Evolutionary conservation across 768 basidiomycete genomes (phyloP), one percentile per base, ranked within the genome.

Genomic region (Leucogyrophana mollusca): DNA sequence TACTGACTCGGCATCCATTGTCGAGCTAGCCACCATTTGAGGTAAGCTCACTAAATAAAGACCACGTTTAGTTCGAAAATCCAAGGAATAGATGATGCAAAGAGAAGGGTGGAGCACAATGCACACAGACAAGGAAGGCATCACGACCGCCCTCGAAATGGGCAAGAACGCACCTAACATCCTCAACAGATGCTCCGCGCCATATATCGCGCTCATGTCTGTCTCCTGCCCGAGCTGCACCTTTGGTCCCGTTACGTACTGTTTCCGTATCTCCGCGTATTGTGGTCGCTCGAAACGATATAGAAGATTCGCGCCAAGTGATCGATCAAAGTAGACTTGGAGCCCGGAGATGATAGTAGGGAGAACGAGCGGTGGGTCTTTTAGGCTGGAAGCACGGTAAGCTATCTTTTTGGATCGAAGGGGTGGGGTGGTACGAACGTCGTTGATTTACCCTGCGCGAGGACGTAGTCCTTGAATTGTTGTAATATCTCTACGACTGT

Each of bases 261-360:
- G 66, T 57, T 85, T 83, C 35, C 88, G 79, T 18, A 90, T 77
- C 39, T 86, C 82, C 4, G 86, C 84, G 52, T 95, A 97, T 64
- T 98, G 94, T 5, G 83, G 82, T n/a, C 95, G 80, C 65, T 99
- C 95, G 54, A 95, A 94, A 16, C 93, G 85, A 60, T 98, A 99
- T 3, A 98, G 76, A 21, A 99, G 77, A 65, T 90, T 94, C 46
- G 87, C 82, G 4, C 95, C 89, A 2, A 91, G 77, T 0, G 92
- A 85, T 24, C 90, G 87, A 65, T 99, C 92, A 60, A 99, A 99
- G 71, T 99, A 98, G 36, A 88, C 77, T 40, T 83, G 80, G 9
- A 98, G 74, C 1, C 95, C 95, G 2, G 88, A 81, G 34, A 91
- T 72, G 46, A 96, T 83, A 4, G 93, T 94, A 14, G 85, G 82